Base-by-base conservation (phyloP, 73 alveolate genomes). In the Paramecium caudatum region DNA sequence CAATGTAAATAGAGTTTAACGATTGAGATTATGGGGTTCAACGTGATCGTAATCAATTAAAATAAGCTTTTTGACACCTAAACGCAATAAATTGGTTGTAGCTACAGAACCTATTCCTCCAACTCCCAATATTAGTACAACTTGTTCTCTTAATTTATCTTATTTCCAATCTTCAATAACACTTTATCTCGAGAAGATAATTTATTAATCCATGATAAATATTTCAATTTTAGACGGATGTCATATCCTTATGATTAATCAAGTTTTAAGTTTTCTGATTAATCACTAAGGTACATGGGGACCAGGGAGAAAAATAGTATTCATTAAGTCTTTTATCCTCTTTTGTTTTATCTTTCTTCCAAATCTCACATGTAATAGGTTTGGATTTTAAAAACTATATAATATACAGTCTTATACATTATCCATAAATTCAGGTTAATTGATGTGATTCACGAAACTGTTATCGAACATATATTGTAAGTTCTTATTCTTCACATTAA, bases 41-140 rank as follows among this genome's bases (percentile, higher is more conserved):
- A 95, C 97, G 33, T 47, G 91, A 90, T 95, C 98, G 37, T 94
- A 78, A 46, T 95, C 98, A 1, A 95, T 49, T 47, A 95, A 10
- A 12, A 94, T 90, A 5, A 95, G 27, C 55, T 91, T 91, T 82
- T 91, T 92, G 5, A 94, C 96, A 8, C 97, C 98, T 41, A 95
- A 61, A 82, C 98, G 78, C 25, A 95, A 91, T 36, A 95, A 23
- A 7, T 90, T 68, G 62, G 84, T 43, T 43, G 95, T 86, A 10
- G 94, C 97, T n/a, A 90, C 84, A 34, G 95, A 84, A 2, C 98
- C 98, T 8, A 95, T 63, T 0, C 97, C 98, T 23, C 98, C 98
- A 7, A 90, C 92, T 6, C 98, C 98, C 10, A 95, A 62, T 25
- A 95, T 41, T 3, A 95, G n/a, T 27, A 81, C 95, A n/a, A 37